Conservation (phyloP, 2,329 filamentous ascomycete genomes). For the Sarocladium oryzae region DNA sequence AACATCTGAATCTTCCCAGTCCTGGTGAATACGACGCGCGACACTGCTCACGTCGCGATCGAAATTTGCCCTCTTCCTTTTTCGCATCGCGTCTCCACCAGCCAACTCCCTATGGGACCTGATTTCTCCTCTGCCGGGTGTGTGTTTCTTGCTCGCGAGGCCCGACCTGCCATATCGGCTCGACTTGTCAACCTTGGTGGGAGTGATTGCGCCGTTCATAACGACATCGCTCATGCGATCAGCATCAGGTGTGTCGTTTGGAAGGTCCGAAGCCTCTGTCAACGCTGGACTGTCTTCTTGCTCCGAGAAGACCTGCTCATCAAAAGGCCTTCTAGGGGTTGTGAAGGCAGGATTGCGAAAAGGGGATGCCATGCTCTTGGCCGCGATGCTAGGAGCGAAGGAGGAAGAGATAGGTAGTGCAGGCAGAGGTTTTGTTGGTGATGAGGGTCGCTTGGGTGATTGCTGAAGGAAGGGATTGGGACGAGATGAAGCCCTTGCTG, state of each 20-base stretch:
- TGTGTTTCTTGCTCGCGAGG: slow-evolving; percentile 28
- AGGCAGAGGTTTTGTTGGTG: slow-evolving; percentile 21
- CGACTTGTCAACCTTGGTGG: slow-evolving; percentile 39
- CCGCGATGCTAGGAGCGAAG: slow-evolving; percentile 35
- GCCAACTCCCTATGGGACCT: slow-evolving; percentile 35
- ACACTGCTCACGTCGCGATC: slow-evolving; percentile 48
- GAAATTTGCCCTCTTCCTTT: slow-evolving; percentile 44
- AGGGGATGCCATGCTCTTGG: slow-evolving; percentile 39
- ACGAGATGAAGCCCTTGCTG: slow-evolving; percentile 11
- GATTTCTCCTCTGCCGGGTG: slow-evolving; percentile 60
- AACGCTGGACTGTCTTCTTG: slow-evolving; percentile 54
- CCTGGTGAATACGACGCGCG: slow-evolving; percentile 33
- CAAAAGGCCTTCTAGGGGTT: slow-evolving; percentile 52
- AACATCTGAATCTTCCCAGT: slow-evolving; percentile 39
- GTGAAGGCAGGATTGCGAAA: slow-evolving; percentile 61
- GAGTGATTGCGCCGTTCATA: slow-evolving; percentile 38
- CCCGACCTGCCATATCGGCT: slow-evolving; percentile 34
- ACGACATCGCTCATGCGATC: slow-evolving; percentile 38
- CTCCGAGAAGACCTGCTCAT: slow-evolving; percentile 48
- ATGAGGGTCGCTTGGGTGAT: slow-evolving; percentile 1
- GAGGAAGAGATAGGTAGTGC: slow-evolving; percentile 22
- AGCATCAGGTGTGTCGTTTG: slow-evolving; percentile 45
- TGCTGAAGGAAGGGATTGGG: slow-evolving; percentile 6
- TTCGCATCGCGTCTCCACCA: slow-evolving; percentile 41
- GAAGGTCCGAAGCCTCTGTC: slow-evolving; percentile 50